Base-by-base conservation (phyloP, 2,329 filamentous ascomycete species). In the Fusarium poae region DNA sequence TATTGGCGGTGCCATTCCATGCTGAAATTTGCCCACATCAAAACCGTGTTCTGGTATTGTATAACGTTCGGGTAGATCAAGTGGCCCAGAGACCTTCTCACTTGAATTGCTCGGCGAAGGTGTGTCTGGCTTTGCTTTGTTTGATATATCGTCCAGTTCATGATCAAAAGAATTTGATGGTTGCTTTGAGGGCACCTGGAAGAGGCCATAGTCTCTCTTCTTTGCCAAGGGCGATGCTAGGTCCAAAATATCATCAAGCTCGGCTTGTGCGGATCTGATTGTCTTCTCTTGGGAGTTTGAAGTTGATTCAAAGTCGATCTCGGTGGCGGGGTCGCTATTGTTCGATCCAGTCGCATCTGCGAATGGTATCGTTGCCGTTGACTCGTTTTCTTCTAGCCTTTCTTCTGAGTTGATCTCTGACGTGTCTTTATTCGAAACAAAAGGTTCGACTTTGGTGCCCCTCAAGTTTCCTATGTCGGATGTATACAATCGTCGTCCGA, bases 401-500 rank as follows among this genome's bases (percentile, higher is more conserved):
- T 62, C 44, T n/a, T 43, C 42, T 7, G 25, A 16, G 6, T 21
- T 58, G 15, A 8, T 23, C 13, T 53, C 35, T 6, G 29, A 6
- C 13, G 21, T 23, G 15, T 43, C 48, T n/a, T 25, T 21, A 29
- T 62, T 40, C 8, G 42, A 34, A 21, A 67, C 74, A 5, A 77
- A 64, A 8, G 70, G 62, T n/a, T 76, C 74, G 39, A 74, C 68
- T 48, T 65, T 70, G n/a, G 68, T 66, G 18, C 74, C 71, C 53
- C 58, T 70, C 20, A 66, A 45, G 11, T 68, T 65, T 18, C 63
- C 42, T 9, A 57, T 65, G 39, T 75, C 67, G 37, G 75, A 77
- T 25, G 72, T 70, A 60, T 71, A 73, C 39, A 60, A 67, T 46
- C 74, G 70, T 43, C 52, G 61, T 20, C 35, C 30, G 16, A 68